Evolutionary conservation across 352 stramenopile species (phyloP), one percentile per base, ranked within the genome.

Genomic region (Albugo laibachii): DNA sequence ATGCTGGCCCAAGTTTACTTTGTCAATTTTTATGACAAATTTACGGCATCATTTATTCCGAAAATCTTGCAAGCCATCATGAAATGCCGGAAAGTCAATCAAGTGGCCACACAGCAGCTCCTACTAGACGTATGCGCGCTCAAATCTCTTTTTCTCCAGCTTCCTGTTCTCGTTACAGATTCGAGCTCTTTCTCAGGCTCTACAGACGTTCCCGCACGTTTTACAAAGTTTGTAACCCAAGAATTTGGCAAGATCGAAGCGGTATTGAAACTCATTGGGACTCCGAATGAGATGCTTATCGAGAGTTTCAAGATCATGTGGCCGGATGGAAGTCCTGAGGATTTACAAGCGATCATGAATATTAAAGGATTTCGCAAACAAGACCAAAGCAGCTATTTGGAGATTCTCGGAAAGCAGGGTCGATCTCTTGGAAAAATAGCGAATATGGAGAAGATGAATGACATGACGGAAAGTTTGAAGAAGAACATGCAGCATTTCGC

Each of bases 1-100:
- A 79, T 95, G 59, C 74, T 98, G 19, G 86, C 72, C 11, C 60
- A 59, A 2, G 63, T 94, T 13, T 98, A 98, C 63, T 98, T 97
- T 62, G 89, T 89, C 37, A 97, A 91, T 58, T 97, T 98, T 63
- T 98, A 93, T 63, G 94, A 98, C 69, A 97, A 97, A 54, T 97
- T 98, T 55, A 89, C 88, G 0, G 69, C 81, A 13, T 61, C 71
- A 4, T 97, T 97, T 59, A 74, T 96, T 35, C 76, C 76, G 13
- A 83, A 83, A 47, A 95, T 93, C 52, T 69, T 95, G 47, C 64
- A 91, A 41, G 63, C 66, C 1, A 64, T 97, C 12, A 72, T 95
- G 44, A 84, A 83, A 56, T 82, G 83, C 52, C 95, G 94, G 45
- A 80, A 84, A 41, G 91, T 98, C 36, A 97, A 92, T 56, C 88